phyloP scores from a whole-genome alignment of 495 filamentous ascomycete species.

The Friedmanniomyces simplex region DNA sequence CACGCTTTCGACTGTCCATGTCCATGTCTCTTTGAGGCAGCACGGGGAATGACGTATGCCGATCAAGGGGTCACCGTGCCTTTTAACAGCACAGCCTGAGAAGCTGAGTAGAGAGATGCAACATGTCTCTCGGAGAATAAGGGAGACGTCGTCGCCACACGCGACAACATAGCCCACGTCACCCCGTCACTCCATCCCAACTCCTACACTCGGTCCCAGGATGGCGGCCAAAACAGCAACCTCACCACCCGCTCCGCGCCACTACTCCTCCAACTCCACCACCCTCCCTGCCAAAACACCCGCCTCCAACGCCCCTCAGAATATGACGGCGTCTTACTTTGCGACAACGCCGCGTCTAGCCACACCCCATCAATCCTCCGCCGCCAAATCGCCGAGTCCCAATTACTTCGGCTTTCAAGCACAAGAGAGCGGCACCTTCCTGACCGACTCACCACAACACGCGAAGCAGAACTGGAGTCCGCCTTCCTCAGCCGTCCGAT shows the following conservation, averaged over 20 bases:
- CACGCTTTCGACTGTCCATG: no score
- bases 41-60: no score
- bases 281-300: not conserved
- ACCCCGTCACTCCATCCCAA: no score
- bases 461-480: constrained; percentile 61
- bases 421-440: constrained; percentile 1
- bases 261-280: not conserved
- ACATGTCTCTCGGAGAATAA: no score
- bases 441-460: constrained; percentile 32
- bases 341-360: not conserved
- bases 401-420: constrained; percentile 21
- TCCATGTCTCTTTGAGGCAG: no score
- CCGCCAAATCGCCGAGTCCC: constrained; percentile 14
- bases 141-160: no score
- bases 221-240: not conserved
- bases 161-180: no score
- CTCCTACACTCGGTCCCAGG: not conserved
- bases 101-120: no score
- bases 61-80: no score
- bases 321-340: not conserved
- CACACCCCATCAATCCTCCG: not conserved
- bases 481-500: constrained; percentile 54
- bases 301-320: not conserved
- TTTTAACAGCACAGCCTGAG: no score
- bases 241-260: not conserved